Evolutionary conservation across 148 eudicot species (phyloP).

Genomic region (Silene latifolia): DNA sequence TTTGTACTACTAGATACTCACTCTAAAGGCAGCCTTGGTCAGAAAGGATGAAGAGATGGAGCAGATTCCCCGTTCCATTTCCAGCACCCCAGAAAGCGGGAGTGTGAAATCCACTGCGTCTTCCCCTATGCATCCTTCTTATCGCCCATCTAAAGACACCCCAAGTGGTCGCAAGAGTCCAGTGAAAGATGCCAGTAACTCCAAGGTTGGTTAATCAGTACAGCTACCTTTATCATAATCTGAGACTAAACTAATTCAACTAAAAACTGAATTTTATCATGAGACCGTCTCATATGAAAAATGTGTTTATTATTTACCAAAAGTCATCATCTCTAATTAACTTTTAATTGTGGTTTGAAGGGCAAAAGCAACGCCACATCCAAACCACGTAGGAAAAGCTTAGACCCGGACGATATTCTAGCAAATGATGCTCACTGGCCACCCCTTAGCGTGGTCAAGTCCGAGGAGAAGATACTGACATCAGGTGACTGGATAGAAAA

Average conservation of each 20-base stretch:
- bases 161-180: slow-evolving; percentile 35
- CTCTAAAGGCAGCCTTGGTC: slow-evolving; percentile 70
- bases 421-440: slow-evolving; percentile 41
- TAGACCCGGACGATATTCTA: slow-evolving; percentile 54
- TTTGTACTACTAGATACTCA: slow-evolving; percentile 48
- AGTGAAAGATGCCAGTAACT: slow-evolving; percentile 29
- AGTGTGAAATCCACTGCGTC: slow-evolving; percentile 47
- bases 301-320: not conserved
- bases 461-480: slow-evolving; percentile 34
- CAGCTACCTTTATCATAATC: too few relatives aligned
- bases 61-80: slow-evolving; percentile 24
- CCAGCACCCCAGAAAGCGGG: slow-evolving; percentile 46
- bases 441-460: slow-evolving; percentile 31
- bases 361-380: slow-evolving; percentile 23
- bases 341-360: slow-evolving; percentile 20
- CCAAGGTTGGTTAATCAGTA: slow-evolving; percentile 41
- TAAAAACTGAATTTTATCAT: too few relatives aligned
- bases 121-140: slow-evolving; percentile 47
- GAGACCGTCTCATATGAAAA: too few relatives aligned
- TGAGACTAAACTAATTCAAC: too few relatives aligned
- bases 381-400: slow-evolving; percentile 50
- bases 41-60: slow-evolving; percentile 65
- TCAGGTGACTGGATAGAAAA: slow-evolving; percentile 49
- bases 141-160: slow-evolving; percentile 23
- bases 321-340: not conserved